phyloP scores from a whole-genome alignment of 164 flowering plant species.

The Vitis cinerea region DNA sequence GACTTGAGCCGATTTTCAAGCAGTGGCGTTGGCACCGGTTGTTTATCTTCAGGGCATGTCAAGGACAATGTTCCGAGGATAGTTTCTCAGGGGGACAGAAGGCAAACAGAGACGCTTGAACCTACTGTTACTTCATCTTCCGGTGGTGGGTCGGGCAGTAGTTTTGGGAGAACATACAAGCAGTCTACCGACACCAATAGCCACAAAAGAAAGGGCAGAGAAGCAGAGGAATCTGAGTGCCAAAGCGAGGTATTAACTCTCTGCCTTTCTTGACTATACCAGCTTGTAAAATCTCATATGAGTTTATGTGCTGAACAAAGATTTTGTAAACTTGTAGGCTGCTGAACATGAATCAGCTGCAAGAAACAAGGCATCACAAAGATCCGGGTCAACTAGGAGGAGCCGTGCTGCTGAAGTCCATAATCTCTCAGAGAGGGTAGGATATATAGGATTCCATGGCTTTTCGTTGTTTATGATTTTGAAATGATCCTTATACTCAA shows the following conservation, averaged over 20 bases:
- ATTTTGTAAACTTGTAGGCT: constrained; percentile 15
- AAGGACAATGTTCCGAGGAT: constrained; percentile 20
- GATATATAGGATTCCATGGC: background rate
- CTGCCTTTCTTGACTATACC: background rate
- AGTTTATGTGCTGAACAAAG: background rate
- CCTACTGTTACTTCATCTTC: constrained; percentile 49
- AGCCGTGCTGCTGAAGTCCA: constrained; percentile 46
- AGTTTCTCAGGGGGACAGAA: constrained; percentile 25
- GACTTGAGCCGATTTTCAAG: constrained; percentile 41
- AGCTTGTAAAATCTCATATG: background rate
- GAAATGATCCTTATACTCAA: no score
- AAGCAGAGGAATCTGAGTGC: constrained; percentile 26
- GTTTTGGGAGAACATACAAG: constrained; percentile 36
- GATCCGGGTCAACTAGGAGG: constrained; percentile 24
- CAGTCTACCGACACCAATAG: constrained; percentile 31
- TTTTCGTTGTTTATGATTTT: background rate
- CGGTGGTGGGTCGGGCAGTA: constrained; percentile 60
- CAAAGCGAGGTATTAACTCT: constrained; percentile 28
- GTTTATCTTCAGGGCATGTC: constrained; percentile 20
- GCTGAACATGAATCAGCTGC: constrained; percentile 28
- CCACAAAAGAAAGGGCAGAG: constrained; percentile 50
- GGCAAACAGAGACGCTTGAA: constrained; percentile 33
- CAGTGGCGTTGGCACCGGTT: constrained; percentile 23
- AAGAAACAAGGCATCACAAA: constrained; percentile 21
- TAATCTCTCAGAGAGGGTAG: constrained; percentile 44